Base-by-base conservation (phyloP, 495 filamentous ascomycete species). In the Parachaetomium inaequale region DNA sequence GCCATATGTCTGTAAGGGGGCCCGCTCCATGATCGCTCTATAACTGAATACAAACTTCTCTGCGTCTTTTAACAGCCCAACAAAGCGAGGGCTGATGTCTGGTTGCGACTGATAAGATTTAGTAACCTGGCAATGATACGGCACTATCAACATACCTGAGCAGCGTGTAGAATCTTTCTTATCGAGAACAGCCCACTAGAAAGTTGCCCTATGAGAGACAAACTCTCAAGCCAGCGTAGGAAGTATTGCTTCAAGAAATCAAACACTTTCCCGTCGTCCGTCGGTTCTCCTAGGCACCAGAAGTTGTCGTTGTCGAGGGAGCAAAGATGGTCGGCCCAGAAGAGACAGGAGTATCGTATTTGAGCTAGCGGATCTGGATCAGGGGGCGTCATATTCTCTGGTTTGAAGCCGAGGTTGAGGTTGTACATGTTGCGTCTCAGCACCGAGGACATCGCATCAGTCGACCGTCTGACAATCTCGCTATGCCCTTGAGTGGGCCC, bases 281-380 rank as follows among this genome's bases (percentile, higher is more conserved):
- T 36, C 46, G 53, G 46, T 6, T 49, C 57, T 45, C 3, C 40
- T 28, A 2, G 0, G 19, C 3, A 6, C 29, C 4, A 42, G n/a
- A 25, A 26, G 36, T 23, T 36, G 3, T 53, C 28, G 42, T 42
- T 45, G 31, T 51, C n/a, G 45, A 51, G 23, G 28, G 42, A 43
- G 19, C 26, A 50, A 21, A 67, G 45, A 61, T 75, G 71, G 38
- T 72, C 64, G 50, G 50, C 66, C 71, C 67, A 76, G 58, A 67
- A 74, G 62, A 71, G 23, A 63, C 68, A 77, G 10, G 72, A 67
- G 61, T 76, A 77, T 56, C 63, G 71, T 43, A 69, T 29, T 32
- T 63, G 28, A 21, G 64, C 66, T 42, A 75, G 52, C 50, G 70
- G 73, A 59, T 74, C 75, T 59, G 54, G 52, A 56, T 58, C 23